Evolutionary conservation across 2,329 filamentous ascomycete species (phyloP).

Genomic region (Fragosphaeria purpurea): DNA sequence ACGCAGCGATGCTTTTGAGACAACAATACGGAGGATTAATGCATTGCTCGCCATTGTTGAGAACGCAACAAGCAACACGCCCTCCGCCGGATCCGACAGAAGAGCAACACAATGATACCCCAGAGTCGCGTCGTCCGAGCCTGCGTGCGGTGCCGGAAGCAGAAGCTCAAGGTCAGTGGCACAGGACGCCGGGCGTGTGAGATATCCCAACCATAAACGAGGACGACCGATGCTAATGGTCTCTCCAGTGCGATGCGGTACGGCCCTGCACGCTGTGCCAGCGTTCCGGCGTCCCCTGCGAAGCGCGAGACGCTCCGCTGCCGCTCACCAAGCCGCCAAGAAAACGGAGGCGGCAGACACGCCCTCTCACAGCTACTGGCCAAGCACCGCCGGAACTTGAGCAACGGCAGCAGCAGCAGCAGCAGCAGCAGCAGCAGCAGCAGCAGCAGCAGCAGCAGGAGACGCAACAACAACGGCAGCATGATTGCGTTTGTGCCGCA

Average conservation of each 20-base stretch:
- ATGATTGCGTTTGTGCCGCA: neutral
- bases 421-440: neutral
- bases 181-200: too few species aligned
- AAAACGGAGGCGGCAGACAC: neutral
- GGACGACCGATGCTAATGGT: neutral
- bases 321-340: neutral
- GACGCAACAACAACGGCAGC: neutral
- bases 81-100: neutral
- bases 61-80: neutral
- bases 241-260: conserved; percentile 6
- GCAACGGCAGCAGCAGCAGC: too few species aligned
- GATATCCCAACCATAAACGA: too few species aligned
- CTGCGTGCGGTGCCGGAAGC: conserved; percentile 7
- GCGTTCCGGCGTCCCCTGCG: conserved; percentile 6
- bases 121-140: neutral
- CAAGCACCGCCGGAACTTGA: too few species aligned
- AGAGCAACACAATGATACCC: neutral
- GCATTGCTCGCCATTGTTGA: too few species aligned
- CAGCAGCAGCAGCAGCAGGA: neutral
- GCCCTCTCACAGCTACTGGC: too few species aligned
- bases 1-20: too few species aligned
- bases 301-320: neutral
- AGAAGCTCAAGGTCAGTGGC: conserved; percentile 6
- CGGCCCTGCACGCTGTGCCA: conserved; percentile 9
- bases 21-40: too few species aligned